Evolutionary conservation across 2,329 filamentous ascomycete genomes (phyloP), one percentile per base, ranked within the genome.

Genomic region (Verticillium longisporum): DNA sequence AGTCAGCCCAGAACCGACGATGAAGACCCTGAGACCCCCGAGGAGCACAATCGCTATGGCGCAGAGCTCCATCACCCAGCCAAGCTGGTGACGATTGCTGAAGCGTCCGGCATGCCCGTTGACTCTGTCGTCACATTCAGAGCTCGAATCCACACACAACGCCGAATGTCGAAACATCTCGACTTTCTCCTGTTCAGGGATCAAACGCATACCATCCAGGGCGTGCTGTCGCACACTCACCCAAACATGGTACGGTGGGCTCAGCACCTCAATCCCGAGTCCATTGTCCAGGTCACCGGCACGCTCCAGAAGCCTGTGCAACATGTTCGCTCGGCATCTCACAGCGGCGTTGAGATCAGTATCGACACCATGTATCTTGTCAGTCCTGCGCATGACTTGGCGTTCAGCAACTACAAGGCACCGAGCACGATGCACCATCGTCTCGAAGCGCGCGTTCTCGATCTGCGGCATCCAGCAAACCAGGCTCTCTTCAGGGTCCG

Each of bases 401-500:
- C 80, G 2, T 79, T 84, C 61, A 82, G 77, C 67, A 81, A 82
- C 61, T 84, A 83, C 68, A 26, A 56, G 10, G 61, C 65, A 4
- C 65, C 66, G 0, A 71, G 70, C 34, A 72, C 61, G 68, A 77
- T 60, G 66, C 69, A 56, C 68, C 73, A 63, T 5, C 59, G 64
- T 15, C 38, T 65, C 7, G 64, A 64, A 50, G 73, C 69, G 4
- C 88, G 93, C 58, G 85, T 97, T 62, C 84, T 96, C 55, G 93
- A 94, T 74, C 79, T 97, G 58, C 85, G 93, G 57, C 93, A 93
- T n/a, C 89, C 91, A 0, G 85, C 91, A 1, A 92, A 92, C 57
- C 92, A 97, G 73, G 87, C 89, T 37, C 89, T 97, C 65, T 96
- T 97, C 81, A 89, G 91, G 62, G 86, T 97, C 57, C 91, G 95